These are phyloP conservation scores for Cyamopsis tetragonoloba DNA, from an alignment of 306 rosid genomes.

Conservation along the genomic window DNA sequence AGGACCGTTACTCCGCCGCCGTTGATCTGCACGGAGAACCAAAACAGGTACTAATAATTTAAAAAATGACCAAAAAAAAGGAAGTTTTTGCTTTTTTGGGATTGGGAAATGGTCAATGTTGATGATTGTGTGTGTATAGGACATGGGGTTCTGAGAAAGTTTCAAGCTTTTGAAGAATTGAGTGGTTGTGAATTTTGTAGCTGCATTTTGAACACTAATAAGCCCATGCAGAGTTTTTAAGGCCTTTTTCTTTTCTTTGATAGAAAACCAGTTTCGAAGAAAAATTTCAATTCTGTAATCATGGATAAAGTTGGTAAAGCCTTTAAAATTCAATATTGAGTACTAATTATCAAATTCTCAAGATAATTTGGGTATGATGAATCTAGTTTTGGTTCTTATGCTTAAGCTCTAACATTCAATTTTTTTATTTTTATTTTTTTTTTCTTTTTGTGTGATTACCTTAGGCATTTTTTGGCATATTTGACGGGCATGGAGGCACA, in stretches of 20 bases:
- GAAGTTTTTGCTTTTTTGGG: background rate
- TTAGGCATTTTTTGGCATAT: slow-evolving; percentile 81
- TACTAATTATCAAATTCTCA: background rate
- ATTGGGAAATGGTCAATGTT: background rate
- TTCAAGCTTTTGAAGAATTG: background rate
- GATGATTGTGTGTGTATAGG: background rate
- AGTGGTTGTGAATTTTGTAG: background rate
- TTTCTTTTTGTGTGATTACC: no score
- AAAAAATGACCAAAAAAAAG: background rate
- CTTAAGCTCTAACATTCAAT: slow-evolving; percentile 9
- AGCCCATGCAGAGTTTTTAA: background rate
- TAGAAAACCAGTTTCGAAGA: background rate
- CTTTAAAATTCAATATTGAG: background rate
- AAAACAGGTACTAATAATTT: slow-evolving; percentile 69
- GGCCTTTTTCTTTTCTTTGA: background rate
- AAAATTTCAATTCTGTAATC: background rate
- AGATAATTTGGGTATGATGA: no score
- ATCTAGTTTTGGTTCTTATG: no score
- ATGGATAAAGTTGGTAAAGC: background rate
- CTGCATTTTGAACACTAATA: background rate
- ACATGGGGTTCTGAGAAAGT: background rate
- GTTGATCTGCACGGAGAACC: slow-evolving; percentile 58
- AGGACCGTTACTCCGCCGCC: slow-evolving; percentile 74
- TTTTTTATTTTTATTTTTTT: no score
- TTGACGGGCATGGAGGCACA: slow-evolving; percentile 82